These are phyloP conservation scores for Bolboschoenoplectus hybrid DNA, from an alignment of 202 grass and related monocot genomes.

Conservation along the genomic window DNA sequence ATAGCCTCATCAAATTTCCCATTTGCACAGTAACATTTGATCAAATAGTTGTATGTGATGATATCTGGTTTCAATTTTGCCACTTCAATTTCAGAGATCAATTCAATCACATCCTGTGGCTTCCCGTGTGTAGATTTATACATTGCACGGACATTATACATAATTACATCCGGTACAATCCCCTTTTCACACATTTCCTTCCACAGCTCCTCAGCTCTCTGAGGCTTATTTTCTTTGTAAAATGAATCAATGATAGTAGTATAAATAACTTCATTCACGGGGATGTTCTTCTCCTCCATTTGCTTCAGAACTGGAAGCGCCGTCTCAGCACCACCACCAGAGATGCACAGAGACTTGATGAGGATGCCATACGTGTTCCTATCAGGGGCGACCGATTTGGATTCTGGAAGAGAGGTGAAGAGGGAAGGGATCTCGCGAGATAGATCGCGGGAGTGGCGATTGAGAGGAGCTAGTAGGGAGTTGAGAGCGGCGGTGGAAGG, in stretches of 20 bases:
- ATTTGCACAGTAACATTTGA: slow-evolving; percentile 45
- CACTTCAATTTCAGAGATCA: slow-evolving; percentile 61
- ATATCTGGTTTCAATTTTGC: slow-evolving; percentile 50
- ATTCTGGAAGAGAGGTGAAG: slow-evolving; percentile 46
- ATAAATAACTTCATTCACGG: slow-evolving; percentile 50
- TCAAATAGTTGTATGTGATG: slow-evolving; percentile 57
- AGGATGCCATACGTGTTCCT: slow-evolving; percentile 61
- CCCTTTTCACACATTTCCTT: slow-evolving; percentile 65
- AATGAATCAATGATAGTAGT: slow-evolving; percentile 77
- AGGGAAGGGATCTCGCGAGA: slow-evolving; percentile 51
- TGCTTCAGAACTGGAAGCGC: slow-evolving; percentile 60
- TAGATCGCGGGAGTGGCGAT: slow-evolving; percentile 46
- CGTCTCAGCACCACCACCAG: slow-evolving; percentile 46
- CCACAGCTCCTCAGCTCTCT: slow-evolving; percentile 68
- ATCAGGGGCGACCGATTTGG: slow-evolving; percentile 49
- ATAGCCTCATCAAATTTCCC: slow-evolving; percentile 53
- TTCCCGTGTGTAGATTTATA: slow-evolving; percentile 53
- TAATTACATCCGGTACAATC: slow-evolving; percentile 57
- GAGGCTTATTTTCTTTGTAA: slow-evolving; percentile 73
- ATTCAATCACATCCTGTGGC: slow-evolving; percentile 51
- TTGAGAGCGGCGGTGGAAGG: slow-evolving; percentile 69
- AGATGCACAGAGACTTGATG: slow-evolving; percentile 74
- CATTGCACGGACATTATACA: slow-evolving; percentile 63
- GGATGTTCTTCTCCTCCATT: slow-evolving; percentile 47
- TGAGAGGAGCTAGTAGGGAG: slow-evolving; percentile 58